Conservation (phyloP, 106 monocot species). For the Dendrobium officinale region DNA sequence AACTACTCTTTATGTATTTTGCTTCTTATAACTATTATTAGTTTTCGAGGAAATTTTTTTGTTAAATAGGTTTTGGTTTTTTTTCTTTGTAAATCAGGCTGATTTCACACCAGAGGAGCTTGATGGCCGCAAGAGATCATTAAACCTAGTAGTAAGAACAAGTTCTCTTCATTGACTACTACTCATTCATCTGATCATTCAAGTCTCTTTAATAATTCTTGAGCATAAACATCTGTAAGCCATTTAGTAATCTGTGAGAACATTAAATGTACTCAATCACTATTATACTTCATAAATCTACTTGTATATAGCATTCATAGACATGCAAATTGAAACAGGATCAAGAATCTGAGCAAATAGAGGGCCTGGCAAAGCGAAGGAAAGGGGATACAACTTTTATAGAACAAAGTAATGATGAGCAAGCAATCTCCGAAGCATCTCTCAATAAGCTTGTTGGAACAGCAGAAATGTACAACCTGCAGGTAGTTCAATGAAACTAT, state of each 20-base stretch:
- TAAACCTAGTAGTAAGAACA: slow-evolving; percentile 42
- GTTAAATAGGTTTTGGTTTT: neutral
- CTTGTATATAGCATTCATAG: neutral
- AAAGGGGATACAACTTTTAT: slow-evolving; percentile 35
- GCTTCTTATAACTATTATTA: neutral
- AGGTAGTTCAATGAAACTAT: slow-evolving; percentile 26
- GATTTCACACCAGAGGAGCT: slow-evolving; percentile 79
- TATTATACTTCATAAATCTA: neutral
- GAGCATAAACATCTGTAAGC: neutral
- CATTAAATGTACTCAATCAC: neutral
- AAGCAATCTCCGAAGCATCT: slow-evolving; percentile 65
- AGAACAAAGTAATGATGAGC: slow-evolving; percentile 63
- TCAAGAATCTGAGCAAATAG: slow-evolving; percentile 20
- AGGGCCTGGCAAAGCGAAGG: slow-evolving; percentile 43
- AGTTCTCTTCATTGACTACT: neutral
- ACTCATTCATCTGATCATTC: too few relatives aligned
- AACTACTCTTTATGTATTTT: neutral
- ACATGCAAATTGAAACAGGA: slow-evolving; percentile 3
- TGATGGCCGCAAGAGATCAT: slow-evolving; percentile 43
- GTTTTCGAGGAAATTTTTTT: neutral
- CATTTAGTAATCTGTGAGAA: neutral
- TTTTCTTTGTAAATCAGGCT: slow-evolving; percentile 28
- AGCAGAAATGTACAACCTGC: slow-evolving; percentile 48
- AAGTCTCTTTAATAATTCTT: neutral
- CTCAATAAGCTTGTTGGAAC: slow-evolving; percentile 84